Base-by-base conservation (phyloP, 371 early-diverging fungal genomes). In the Entomophthora muscae region DNA sequence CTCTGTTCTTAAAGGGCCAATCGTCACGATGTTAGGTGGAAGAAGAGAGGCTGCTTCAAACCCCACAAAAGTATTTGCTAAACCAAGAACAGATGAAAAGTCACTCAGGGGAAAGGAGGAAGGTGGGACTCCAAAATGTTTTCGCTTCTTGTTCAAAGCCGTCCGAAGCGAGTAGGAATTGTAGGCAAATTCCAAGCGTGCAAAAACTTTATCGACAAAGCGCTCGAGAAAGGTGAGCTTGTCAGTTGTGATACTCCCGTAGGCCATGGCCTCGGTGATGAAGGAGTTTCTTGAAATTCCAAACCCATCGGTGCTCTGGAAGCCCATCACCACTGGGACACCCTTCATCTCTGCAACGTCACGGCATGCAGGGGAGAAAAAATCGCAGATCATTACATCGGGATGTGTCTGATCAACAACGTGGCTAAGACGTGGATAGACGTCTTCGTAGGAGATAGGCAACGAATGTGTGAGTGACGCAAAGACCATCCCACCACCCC, bases 301-400 rank as follows among this genome's bases (percentile, higher is more conserved):
- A 57, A 13, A 56, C 23, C 22, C 24, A 30, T 32, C 32, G 2
- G 29, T 5, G 52, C 24, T 17, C 28, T 61, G 61, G 23, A 32
- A 51, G 2, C 52, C 52, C 2, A 27, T 61, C 2, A 61, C 28
- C 52, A 61, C 23, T 33, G 61, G 61, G 3, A 61, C 52, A 51
- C 7, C 17, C 7, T 24, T 12, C 42, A 23, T 32, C 5, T 32
- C 23, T 22, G 33, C 60, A 3, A 32, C 24, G 7, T 59, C 60
- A 7, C 31, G 10, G 24, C 60, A 59, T 59, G 33, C n/a, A n/a
- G n/a, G n/a, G n/a, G n/a, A n/a, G n/a, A n/a, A n/a, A n/a, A n/a
- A n/a, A n/a, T n/a, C n/a, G 24, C 60, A 59, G 10, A 59, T 32
- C 29, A 59, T 32, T 29, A 59, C 2, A 59, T 59, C 60, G 17